Evolutionary conservation across 208 protist genomes (phyloP).

Genomic region (Wallacemonas collosoma): DNA sequence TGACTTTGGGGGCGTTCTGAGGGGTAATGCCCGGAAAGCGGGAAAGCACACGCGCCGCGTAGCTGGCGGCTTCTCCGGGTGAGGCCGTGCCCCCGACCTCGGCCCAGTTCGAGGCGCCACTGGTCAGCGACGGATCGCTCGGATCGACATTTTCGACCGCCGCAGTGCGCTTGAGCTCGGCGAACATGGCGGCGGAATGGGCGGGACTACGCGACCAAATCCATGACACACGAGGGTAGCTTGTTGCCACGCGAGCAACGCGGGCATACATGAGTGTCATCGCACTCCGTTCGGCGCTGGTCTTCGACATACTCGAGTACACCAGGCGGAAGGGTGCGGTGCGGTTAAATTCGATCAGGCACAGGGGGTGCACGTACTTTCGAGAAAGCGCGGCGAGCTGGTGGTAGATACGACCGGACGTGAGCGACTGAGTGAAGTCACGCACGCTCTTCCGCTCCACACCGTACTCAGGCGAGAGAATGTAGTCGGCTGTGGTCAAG

Average conservation of each 20-base stretch:
- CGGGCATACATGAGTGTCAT: constrained; percentile 50
- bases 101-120: constrained; percentile 26
- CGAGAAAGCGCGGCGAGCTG: constrained; percentile 73
- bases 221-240: constrained; percentile 61
- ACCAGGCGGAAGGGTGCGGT: constrained; percentile 58
- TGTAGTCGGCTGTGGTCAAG: constrained; percentile 80
- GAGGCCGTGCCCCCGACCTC: constrained; percentile 24
- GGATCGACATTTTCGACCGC: constrained; percentile 62
- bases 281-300: neutral
- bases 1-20: constrained; percentile 56
- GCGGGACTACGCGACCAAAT: constrained; percentile 77
- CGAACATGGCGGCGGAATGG: constrained; percentile 76
- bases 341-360: constrained; percentile 79
- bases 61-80: constrained; percentile 20
- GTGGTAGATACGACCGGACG: constrained; percentile 63
- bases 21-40: constrained; percentile 76
- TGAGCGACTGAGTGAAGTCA: constrained; percentile 74
- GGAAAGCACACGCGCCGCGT: constrained; percentile 73
- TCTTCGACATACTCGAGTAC: constrained; percentile 14
- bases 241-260: constrained; percentile 53
- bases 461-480: constrained; percentile 72
- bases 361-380: constrained; percentile 61
- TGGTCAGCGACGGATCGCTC: constrained; percentile 59
- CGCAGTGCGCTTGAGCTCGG: constrained; percentile 59
- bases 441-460: constrained; percentile 84